phyloP scores from a whole-genome alignment of 192 early-diverging fungal species.

The Coemansia sp. region DNA sequence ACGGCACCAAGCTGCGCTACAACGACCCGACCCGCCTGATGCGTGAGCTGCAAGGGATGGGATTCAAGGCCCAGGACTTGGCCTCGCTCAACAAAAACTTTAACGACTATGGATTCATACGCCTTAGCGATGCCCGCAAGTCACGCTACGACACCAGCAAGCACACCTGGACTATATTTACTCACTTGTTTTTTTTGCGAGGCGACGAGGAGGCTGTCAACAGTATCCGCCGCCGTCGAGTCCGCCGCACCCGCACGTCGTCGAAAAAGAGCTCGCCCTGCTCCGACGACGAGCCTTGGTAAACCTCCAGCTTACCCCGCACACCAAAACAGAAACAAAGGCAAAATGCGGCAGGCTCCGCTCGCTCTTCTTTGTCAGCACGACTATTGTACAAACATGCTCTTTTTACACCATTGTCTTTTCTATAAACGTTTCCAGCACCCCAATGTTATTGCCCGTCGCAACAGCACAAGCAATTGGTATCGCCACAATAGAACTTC shows the following conservation, averaged over 20 bases:
- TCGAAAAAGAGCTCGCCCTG: conserved; percentile 36
- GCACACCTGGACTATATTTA: conserved; percentile 41
- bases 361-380: conserved; percentile 7
- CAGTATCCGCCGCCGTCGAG: conserved; percentile 38
- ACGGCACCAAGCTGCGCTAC: conserved; percentile 45
- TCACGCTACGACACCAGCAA: conserved; percentile 44
- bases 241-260: conserved; percentile 28
- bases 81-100: conserved; percentile 54
- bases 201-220: conserved; percentile 17
- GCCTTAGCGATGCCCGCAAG: conserved; percentile 49
- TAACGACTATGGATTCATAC: conserved; percentile 49
- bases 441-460: not conserved
- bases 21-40: conserved; percentile 49
- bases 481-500: not conserved
- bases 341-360: not conserved
- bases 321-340: conserved; percentile 5
- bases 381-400: conserved; percentile 6
- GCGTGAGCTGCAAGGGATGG: conserved; percentile 49
- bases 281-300: conserved; percentile 39
- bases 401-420: not conserved
- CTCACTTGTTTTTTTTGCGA: conserved; percentile 32
- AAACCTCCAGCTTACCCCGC: not conserved
- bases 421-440: not conserved
- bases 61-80: conserved; percentile 52
- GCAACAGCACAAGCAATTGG: not conserved